A percentile compares a stretch with the other conserved stretches of the same genome.
phyloP scores from a whole-genome alignment of 176 grass and related monocot species.

The Hyparrhenia diplandra region DNA sequence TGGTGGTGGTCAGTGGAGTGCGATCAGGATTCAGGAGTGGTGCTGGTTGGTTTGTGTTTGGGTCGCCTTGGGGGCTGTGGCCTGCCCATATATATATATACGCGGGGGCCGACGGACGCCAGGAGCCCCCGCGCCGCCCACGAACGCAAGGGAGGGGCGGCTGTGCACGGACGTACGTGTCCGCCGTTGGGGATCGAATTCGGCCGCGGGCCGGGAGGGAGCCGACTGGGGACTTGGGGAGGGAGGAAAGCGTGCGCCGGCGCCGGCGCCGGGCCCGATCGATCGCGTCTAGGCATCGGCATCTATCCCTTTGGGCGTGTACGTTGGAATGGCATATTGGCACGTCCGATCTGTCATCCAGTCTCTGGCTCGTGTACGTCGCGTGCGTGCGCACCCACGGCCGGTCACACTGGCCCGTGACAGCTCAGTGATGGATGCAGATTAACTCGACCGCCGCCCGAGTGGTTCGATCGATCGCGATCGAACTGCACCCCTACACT shows the following conservation, averaged over 20 bases:
- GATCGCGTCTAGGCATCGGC: neutral
- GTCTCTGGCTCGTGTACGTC: neutral
- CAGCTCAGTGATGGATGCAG: constrained; percentile 22
- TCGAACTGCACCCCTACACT: constrained; percentile 18
- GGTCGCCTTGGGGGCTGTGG: neutral
- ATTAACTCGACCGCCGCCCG: neutral
- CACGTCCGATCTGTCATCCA: constrained; percentile 18
- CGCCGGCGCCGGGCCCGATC: neutral
- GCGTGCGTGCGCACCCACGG: neutral
- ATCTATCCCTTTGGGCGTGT: neutral
- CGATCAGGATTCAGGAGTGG: constrained; percentile 8
- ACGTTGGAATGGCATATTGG: constrained; percentile 38
- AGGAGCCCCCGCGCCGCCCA: neutral
- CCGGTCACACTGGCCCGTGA: neutral
- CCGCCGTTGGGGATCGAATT: neutral
- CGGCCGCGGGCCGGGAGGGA: neutral
- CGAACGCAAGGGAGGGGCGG: neutral
- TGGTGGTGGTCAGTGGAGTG: neutral
- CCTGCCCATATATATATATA: constrained; percentile 35
- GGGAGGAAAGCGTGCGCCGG: neutral
- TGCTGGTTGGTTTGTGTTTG: neutral
- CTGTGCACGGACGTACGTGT: neutral
- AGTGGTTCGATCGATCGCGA: constrained; percentile 17
- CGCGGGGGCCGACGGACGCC: neutral
- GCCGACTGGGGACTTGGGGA: too few species aligned